Evolutionary conservation across 805 yeast species (phyloP).

Genomic region (Martiniozyma abietophila): DNA sequence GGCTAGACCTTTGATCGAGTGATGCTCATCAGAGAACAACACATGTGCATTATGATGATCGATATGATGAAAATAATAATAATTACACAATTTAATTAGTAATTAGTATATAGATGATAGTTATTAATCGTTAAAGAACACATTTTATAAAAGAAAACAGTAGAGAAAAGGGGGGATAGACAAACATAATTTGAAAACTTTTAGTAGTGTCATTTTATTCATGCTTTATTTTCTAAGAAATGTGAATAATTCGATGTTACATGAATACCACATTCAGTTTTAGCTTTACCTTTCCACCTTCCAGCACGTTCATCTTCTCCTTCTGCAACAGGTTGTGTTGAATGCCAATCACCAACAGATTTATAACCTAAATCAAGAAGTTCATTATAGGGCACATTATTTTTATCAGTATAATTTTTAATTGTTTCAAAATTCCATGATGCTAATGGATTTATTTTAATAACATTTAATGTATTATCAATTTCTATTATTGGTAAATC

Average conservation of each 20-base stretch:
- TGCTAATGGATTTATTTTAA: slow-evolving; percentile 85
- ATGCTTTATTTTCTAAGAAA: too few species aligned
- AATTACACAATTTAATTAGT: too few species aligned
- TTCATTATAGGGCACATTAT: slow-evolving; percentile 79
- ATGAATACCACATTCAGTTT: slow-evolving; percentile 95
- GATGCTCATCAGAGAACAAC: too few species aligned
- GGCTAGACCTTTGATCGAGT: too few species aligned
- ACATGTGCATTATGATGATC: too few species aligned
- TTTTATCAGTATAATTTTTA: slow-evolving; percentile 52
- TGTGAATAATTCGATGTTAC: slow-evolving; percentile 67
- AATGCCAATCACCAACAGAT: slow-evolving; percentile 92
- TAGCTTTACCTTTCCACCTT: slow-evolving; percentile 87
- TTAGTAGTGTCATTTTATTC: too few species aligned
- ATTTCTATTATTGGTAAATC: slow-evolving; percentile 66
- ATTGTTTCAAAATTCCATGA: slow-evolving; percentile 75
- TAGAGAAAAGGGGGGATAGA: neutral
- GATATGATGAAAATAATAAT: too few species aligned
- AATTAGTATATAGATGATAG: too few species aligned
- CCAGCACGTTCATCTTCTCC: slow-evolving; percentile 97
- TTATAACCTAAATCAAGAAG: slow-evolving; percentile 80
- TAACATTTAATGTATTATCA: slow-evolving; percentile 56
- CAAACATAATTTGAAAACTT: neutral
- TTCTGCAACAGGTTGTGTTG: slow-evolving; percentile 79
- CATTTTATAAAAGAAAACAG: too few species aligned
- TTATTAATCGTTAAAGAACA: too few species aligned